Evolutionary conservation across 208 protist genomes (phyloP).

Genomic region (Wallacemonas sp.): DNA sequence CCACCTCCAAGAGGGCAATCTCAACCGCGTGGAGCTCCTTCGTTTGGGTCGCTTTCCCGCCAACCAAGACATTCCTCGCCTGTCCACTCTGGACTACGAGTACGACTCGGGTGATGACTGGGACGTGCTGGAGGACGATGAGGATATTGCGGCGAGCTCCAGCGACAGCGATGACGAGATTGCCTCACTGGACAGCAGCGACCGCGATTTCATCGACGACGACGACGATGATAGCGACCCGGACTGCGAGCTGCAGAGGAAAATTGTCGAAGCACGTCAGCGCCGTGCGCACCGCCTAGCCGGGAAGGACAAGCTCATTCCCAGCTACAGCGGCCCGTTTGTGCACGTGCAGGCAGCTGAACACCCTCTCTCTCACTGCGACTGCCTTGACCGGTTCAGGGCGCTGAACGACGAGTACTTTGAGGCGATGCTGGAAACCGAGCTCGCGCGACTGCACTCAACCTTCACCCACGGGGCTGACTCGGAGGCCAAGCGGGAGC

Average conservation of each 20-base stretch:
- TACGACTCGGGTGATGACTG: conserved; percentile 91
- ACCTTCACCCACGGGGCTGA: conserved; percentile 6
- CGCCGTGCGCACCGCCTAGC: conserved; percentile 69
- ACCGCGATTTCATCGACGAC: conserved; percentile 83
- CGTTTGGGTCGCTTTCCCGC: conserved; percentile 50
- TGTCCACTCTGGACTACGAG: conserved; percentile 84
- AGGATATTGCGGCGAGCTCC: conserved; percentile 54
- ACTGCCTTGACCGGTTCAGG: conserved; percentile 58
- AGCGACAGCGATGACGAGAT: conserved; percentile 20
- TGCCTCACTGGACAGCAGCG: conserved; percentile 51
- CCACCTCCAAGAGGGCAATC: conserved; percentile 46
- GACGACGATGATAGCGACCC: conserved; percentile 63
- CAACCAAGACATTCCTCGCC: conserved; percentile 53
- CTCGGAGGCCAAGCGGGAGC: conserved; percentile 38
- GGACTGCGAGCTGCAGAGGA: conserved; percentile 73
- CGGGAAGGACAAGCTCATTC: conserved; percentile 84
- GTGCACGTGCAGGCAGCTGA: conserved; percentile 50
- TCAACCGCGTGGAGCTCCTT: conserved; percentile 63
- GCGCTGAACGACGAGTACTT: conserved; percentile 48
- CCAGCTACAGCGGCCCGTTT: conserved; percentile 84
- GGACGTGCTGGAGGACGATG: conserved; percentile 79
- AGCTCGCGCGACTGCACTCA: conserved; percentile 29
- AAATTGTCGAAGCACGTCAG: conserved; percentile 70
- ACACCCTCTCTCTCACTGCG: conserved; percentile 72
- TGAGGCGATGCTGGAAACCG: conserved; percentile 38